Percentiles rank a stretch among this genome's conserved stretches.
phyloP scores from a whole-genome alignment of 768 basidiomycete species.

The Tricholoma furcatifolium region DNA sequence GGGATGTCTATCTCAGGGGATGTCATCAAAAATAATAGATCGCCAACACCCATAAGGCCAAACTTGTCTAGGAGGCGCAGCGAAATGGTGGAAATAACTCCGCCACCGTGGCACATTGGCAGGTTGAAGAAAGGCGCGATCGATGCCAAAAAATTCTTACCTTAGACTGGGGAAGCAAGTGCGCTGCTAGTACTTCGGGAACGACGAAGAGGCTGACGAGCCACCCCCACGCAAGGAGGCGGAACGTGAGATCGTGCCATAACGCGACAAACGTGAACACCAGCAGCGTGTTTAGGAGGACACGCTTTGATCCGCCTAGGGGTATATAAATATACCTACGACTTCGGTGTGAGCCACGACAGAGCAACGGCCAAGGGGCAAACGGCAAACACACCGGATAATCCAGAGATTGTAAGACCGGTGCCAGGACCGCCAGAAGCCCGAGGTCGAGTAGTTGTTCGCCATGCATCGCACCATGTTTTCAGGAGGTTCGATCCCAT shows the following conservation, averaged over 20 bases:
- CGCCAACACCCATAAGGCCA: too few species aligned
- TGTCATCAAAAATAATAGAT: too few species aligned
- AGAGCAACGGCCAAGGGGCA: neutral
- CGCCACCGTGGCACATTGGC: too few species aligned
- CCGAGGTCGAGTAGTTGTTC: constrained; percentile 91
- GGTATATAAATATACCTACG: constrained; percentile 92
- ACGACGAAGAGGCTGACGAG: constrained; percentile 86
- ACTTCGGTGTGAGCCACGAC: neutral
- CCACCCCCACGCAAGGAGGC: constrained; percentile 95
- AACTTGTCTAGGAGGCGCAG: too few species aligned
- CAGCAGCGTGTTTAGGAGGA: constrained; percentile 63
- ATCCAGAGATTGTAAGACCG: constrained; percentile 96
- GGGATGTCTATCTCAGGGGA: too few species aligned
- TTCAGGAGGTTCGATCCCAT: constrained; percentile 92
- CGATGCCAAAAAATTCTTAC: constrained; percentile 34
- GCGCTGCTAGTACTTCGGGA: constrained; percentile 72
- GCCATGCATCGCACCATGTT: constrained; percentile 99
- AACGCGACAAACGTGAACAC: constrained; percentile 96
- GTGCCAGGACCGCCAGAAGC: constrained; percentile 98
- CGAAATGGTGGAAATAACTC: too few species aligned
- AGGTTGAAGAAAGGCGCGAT: neutral
- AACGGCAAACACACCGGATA: constrained; percentile 54
- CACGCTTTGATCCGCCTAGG: constrained; percentile 65
- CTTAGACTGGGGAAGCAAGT: constrained; percentile 59
- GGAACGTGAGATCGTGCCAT: constrained; percentile 94